A percentile compares a stretch with the other conserved stretches of the same genome.
Evolutionary conservation across 805 yeast species (phyloP).

Genomic region (Starmerella etchellsii): DNA sequence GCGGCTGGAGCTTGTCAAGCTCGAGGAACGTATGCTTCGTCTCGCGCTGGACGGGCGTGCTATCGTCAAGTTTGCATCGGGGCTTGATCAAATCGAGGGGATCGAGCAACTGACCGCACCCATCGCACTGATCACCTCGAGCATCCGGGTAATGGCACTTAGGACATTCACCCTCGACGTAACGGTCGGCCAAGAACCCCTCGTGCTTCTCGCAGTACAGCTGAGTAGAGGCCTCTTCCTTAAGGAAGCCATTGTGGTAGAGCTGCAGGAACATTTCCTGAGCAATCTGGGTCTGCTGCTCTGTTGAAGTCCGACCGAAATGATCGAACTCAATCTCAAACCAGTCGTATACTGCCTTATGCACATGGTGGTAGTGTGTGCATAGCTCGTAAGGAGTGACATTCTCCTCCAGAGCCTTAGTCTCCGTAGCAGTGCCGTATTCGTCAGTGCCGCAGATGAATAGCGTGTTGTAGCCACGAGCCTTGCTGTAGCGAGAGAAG

Average conservation of each 20-base stretch:
- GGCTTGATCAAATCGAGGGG: conserved; percentile 92
- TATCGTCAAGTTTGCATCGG: conserved; percentile 82
- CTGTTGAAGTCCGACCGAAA: conserved; percentile 94
- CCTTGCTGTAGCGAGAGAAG: conserved; percentile 77
- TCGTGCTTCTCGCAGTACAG: conserved; percentile 82
- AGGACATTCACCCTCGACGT: conserved; percentile 95
- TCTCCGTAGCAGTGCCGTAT: conserved; percentile 98
- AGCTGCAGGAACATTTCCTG: conserved; percentile 80
- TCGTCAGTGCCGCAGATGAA: conserved; percentile 96
- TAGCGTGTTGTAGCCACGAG: conserved; percentile 75
- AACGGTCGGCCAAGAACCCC: conserved; percentile 89
- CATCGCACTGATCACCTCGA: conserved; percentile 98
- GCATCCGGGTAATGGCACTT: conserved; percentile 92
- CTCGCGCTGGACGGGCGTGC: conserved; percentile 64
- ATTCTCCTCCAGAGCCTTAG: conserved; percentile 90
- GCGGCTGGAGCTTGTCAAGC: conserved; percentile 72
- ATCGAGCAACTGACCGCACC: conserved; percentile 78
- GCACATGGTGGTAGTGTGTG: conserved; percentile 78
- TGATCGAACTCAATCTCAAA: conserved; percentile 87
- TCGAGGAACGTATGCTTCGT: conserved; percentile 79
- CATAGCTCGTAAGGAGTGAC: conserved; percentile 81
- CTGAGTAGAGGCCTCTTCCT: conserved; percentile 80
- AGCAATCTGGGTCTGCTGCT: conserved; percentile 82
- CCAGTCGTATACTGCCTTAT: conserved; percentile 89
- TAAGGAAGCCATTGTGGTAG: conserved; percentile 63